Evolutionary conservation across 164 flowering plant species (phyloP).

Genomic region (Kalanchoe fedtschenkoi): DNA sequence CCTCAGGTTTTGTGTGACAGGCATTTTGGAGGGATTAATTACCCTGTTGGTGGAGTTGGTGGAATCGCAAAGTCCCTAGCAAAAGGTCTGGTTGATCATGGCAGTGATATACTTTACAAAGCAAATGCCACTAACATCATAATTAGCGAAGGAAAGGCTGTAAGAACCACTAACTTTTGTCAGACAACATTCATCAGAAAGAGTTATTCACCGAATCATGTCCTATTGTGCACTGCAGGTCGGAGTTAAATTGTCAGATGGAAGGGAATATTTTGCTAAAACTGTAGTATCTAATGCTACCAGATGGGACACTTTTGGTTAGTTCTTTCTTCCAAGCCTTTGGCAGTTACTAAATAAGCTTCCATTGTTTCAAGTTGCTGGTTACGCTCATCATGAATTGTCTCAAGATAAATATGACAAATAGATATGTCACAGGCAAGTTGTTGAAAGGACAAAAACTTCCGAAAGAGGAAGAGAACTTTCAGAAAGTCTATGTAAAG

Average conservation of each 20-base stretch:
- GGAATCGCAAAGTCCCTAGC: slow-evolving; percentile 86
- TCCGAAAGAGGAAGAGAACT: slow-evolving; percentile 81
- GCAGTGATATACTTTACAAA: slow-evolving; percentile 75
- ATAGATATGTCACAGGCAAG: slow-evolving; percentile 41
- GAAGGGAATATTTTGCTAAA: slow-evolving; percentile 70
- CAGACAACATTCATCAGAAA: neutral
- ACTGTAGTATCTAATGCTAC: slow-evolving; percentile 94
- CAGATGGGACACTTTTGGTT: slow-evolving; percentile 99
- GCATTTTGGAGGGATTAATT: slow-evolving; percentile 95
- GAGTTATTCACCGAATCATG: slow-evolving; percentile 8
- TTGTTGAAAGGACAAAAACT: slow-evolving; percentile 55
- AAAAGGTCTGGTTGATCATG: slow-evolving; percentile 65
- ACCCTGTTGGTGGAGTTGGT: slow-evolving; percentile 99
- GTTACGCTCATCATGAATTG: neutral
- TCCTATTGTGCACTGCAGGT: slow-evolving; percentile 37
- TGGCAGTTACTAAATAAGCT: neutral
- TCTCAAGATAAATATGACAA: neutral
- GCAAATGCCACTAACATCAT: slow-evolving; percentile 78
- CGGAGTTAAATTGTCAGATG: slow-evolving; percentile 85
- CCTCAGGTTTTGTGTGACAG: slow-evolving; percentile 87
- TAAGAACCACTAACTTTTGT: slow-evolving; percentile 28
- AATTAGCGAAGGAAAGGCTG: slow-evolving; percentile 74
- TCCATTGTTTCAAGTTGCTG: neutral
- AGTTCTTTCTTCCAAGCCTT: slow-evolving; percentile 16
- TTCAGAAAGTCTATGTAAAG: slow-evolving; percentile 76